Evolutionary conservation across 352 stramenopile species (phyloP), one percentile per base, ranked within the genome.

Genomic region (Phytophthora podocarpi): DNA sequence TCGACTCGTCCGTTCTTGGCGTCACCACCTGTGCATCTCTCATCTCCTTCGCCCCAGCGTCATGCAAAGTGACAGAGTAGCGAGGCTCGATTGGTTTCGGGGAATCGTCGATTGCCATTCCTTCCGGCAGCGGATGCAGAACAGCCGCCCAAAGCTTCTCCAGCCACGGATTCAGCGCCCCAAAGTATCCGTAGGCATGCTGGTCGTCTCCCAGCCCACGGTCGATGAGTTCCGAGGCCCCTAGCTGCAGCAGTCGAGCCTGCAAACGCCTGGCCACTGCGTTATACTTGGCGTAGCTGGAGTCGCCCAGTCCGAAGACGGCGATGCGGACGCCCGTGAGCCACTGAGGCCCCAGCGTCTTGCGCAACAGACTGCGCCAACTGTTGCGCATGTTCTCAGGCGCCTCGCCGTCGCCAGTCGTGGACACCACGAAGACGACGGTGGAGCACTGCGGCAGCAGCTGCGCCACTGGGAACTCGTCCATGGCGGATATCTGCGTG

Each of bases 251-350:
- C 34, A 98, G 65, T 5, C 93, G 82, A 21, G 78, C 81, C 47
- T 97, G 80, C 21, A 98, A 70, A 28, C 86, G 88, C 4, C 91
- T 70, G 11, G 88, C 94, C 16, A 95, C 87, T 0, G 89, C 87
- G 50, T 98, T 98, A 75, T 94, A 98, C 74, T 98, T 97, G 59
- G 81, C 83, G 69, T 98, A 98, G 30, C 78, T 93, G 36, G 88
- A 97, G 70, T 98, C 93, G 9, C 94, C 94, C 23, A 98, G 66
- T 21, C 94, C 93, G 64, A 98, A 98, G 40, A 98, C 86, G 4
- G 91, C 90, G 35, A 97, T 71, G 6, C 79, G 61, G 16, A 98
- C 74, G 23, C 67, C 67, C 2, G 24, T 12, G 3, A 98, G 78
- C 72, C 84, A 96, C 23, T 87, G 65, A 10, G 50, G 34, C 4